Evolutionary conservation across 805 yeast genomes (phyloP), one percentile per base, ranked within the genome.

Genomic region (Suhomyces canberraensis): DNA sequence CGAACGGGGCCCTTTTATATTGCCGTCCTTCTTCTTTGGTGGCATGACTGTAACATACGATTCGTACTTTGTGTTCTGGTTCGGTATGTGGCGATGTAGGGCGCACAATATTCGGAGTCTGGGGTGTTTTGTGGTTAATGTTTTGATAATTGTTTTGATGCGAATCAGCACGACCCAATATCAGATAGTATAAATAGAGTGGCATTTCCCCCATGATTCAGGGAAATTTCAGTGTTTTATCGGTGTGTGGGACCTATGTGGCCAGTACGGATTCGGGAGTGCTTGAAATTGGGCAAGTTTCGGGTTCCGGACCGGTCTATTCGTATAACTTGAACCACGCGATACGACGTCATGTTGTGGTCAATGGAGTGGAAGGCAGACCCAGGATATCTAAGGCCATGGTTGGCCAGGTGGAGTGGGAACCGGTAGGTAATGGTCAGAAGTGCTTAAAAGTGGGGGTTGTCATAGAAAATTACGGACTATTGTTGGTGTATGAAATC

Each of bases 361-460:
- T 6, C 8, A 24, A 11, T 16, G 29, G 27, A 8, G 13, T 25
- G 19, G 29, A 31, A 28, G 25, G n/a, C 16, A 8, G 5, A 4
- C 27, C 29, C 7, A 15, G 29, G n/a, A 25, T 21, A 11, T 8
- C 29, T 4, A 16, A n/a, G 15, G 21, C 35, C 1, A 11, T 9
- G 7, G 16, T 32, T 4, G 17, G 20, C 15, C 52, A 48, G 28
- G 8, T 54, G 18, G 35, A 27, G 21, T 61, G 66, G 66, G 66
- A 61, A 29, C 34, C 17, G 2, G 41, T 51, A 5, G 11, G 18
- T 2, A 36, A 30, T n/a, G 29, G 18, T 4, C 3, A 20, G 8
- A 26, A 18, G 5, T 44, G 55, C 20, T 44, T 62, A 16, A 67
- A 66, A 38, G 21, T 66, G n/a, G 73, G 64, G 0, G 39, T 60